phyloP scores from a whole-genome alignment of 345 rosid species.

The Heritiera fomes region DNA sequence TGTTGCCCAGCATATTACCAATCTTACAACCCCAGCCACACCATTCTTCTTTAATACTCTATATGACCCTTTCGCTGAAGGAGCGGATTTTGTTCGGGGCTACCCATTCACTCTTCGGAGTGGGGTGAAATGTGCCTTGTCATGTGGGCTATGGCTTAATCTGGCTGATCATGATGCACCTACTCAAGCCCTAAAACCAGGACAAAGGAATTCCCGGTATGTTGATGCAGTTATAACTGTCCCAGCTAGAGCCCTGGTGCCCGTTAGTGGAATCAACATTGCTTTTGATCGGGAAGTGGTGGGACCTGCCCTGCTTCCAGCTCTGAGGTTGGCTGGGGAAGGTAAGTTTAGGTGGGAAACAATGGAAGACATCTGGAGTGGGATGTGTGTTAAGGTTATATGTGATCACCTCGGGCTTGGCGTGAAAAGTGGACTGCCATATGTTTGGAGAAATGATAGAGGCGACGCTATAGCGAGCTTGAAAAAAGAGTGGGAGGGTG shows the following conservation, averaged over 20 bases:
- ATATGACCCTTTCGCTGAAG: constrained; percentile 77
- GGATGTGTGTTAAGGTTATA: constrained; percentile 79
- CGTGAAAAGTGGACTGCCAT: constrained; percentile 88
- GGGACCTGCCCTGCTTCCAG: constrained; percentile 80
- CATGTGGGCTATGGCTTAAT: constrained; percentile 97
- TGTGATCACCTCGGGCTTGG: constrained; percentile 84
- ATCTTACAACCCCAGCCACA: constrained; percentile 79
- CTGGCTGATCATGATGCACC: constrained; percentile 94
- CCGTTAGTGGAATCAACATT: constrained; percentile 88
- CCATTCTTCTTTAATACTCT: constrained; percentile 97
- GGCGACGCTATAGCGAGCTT: constrained; percentile 77
- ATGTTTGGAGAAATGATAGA: constrained; percentile 84
- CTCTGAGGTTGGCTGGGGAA: constrained; percentile 75
- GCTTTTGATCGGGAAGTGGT: constrained; percentile 76
- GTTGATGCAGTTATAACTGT: constrained; percentile 90
- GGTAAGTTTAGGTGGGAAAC: constrained; percentile 94
- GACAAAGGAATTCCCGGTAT: constrained; percentile 60
- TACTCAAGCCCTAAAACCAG: constrained; percentile 93
- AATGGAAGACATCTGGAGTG: constrained; percentile 89
- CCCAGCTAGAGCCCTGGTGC: constrained; percentile 62
- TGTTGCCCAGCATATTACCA: constrained; percentile 70
- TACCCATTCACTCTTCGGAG: constrained; percentile 89
- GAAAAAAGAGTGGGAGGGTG: constrained; percentile 97
- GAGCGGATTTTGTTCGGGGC: constrained; percentile 97
- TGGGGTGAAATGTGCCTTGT: constrained; percentile 79